Conservation (phyloP, 192 early-diverging fungal genomes). For the Geranomyces variabilis region DNA sequence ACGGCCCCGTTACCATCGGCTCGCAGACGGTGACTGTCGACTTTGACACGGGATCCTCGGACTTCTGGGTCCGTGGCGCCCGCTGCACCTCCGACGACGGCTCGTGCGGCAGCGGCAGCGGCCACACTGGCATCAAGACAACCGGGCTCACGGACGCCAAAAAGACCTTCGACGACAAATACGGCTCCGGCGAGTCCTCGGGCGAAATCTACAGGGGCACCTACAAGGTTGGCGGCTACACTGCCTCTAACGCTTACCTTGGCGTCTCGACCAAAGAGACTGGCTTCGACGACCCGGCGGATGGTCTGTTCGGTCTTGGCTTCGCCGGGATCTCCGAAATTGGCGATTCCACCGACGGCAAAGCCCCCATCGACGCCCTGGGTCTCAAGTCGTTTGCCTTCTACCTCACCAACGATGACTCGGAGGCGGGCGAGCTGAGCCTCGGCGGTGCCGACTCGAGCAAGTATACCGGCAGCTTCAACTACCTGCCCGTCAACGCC, state of each 20-base stretch:
- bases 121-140: not conserved
- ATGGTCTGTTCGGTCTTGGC: constrained; percentile 47
- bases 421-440: constrained; percentile 50
- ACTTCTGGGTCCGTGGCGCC: constrained; percentile 43
- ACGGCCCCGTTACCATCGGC: constrained; percentile 18
- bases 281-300: constrained; percentile 24
- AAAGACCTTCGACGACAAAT: constrained; percentile 24
- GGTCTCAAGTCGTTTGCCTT: constrained; percentile 49
- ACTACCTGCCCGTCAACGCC: constrained; percentile 40
- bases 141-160: constrained; percentile 14
- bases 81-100: constrained; percentile 34
- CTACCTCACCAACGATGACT: constrained; percentile 45
- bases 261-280: constrained; percentile 21
- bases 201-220: constrained; percentile 31
- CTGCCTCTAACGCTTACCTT: constrained; percentile 13
- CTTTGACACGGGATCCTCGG: constrained; percentile 44
- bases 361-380: constrained; percentile 39
- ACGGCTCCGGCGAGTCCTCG: constrained; percentile 34
- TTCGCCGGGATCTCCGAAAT: constrained; percentile 42
- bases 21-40: constrained; percentile 33
- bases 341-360: constrained; percentile 13
- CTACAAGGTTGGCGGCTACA: constrained; percentile 33
- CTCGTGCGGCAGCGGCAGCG: constrained; percentile 37
- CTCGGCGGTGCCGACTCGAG: constrained; percentile 55
- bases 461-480: constrained; percentile 51